Percentiles rank a stretch among this genome's conserved stretches.
These are phyloP conservation scores for Fraxinus greggii DNA, from an alignment of 305 asterid genomes.

Conservation along the genomic window DNA sequence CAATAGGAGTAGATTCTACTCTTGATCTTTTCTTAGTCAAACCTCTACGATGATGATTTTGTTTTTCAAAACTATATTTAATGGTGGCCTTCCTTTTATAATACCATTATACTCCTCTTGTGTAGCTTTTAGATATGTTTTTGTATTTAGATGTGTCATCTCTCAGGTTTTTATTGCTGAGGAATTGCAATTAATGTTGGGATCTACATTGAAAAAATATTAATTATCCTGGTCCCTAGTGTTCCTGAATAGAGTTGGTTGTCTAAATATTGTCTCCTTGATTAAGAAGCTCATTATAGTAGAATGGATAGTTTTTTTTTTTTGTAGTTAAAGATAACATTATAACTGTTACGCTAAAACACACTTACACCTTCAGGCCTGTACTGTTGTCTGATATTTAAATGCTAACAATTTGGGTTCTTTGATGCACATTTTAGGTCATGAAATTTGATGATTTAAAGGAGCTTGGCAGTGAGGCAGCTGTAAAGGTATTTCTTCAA, in stretches of 20 bases:
- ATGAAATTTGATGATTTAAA: slow-evolving; percentile 96
- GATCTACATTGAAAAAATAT: not conserved
- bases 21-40: not conserved
- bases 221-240: not conserved
- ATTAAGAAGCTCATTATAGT: not conserved
- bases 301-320: not conserved
- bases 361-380: not conserved
- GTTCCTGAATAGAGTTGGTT: not conserved
- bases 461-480: slow-evolving; percentile 81
- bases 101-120: not conserved
- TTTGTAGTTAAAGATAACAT: not conserved
- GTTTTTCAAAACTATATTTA: not conserved
- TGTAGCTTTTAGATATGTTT: not conserved
- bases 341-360: not conserved
- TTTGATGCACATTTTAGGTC: slow-evolving; percentile 48
- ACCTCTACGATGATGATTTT: not conserved
- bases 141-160: not conserved
- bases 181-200: not conserved
- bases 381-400: not conserved
- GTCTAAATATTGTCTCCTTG: not conserved
- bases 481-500: slow-evolving; percentile 68
- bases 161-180: not conserved
- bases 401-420: not conserved
- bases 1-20: not conserved
- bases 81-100: not conserved